Base-by-base conservation (phyloP, 768 basidiomycete species). In the Mycena filopes region DNA sequence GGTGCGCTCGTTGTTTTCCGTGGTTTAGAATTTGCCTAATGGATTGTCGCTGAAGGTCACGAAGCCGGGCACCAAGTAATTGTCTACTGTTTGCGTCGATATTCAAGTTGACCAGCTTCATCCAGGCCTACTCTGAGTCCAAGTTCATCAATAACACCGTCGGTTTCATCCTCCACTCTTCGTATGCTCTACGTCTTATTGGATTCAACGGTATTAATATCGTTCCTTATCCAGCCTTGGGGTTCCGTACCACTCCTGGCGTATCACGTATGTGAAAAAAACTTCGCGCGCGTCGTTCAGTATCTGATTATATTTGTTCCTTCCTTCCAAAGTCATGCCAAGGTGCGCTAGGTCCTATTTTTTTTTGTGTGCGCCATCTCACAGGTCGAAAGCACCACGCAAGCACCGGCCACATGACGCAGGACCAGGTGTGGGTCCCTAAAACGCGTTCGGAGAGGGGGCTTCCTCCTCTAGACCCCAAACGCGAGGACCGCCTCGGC, bases 181-280 rank as follows among this genome's bases (percentile, higher is more conserved):
- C 86, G 62, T 63, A 36, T 15, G 62, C 42, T 21, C 33, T 26
- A 92, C 93, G 74, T 12, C n/a, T 6, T 5, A 66, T 89, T 73
- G 42, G 10, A 60, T 70, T 68, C 21, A 21, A 28, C 3, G 60
- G 71, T 72, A 69, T 57, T 75, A 67, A 65, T 70, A 41, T 54
- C 70, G 41, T 59, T 55, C 13, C 50, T 61, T 6, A 41, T 28
- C 71, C 65, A 94, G 94, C 56, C 87, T 98, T 61, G 91, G 96
- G 48, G 97, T 99, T 21, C 97, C 97, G 10, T 99, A 95, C 80
- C 95, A 98, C 76, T 93, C 95, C 6, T 99, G 96, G 97, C 87
- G 95, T 6, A 87, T 97, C 86, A 92, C 92, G 46, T 89, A 95
- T 68, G 97, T 59, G n/a, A 18, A 36, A 38, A n/a, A 7, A 28